phyloP scores from a whole-genome alignment of 2,329 filamentous ascomycete species.

The Magnaporthiopsis incrustans region DNA sequence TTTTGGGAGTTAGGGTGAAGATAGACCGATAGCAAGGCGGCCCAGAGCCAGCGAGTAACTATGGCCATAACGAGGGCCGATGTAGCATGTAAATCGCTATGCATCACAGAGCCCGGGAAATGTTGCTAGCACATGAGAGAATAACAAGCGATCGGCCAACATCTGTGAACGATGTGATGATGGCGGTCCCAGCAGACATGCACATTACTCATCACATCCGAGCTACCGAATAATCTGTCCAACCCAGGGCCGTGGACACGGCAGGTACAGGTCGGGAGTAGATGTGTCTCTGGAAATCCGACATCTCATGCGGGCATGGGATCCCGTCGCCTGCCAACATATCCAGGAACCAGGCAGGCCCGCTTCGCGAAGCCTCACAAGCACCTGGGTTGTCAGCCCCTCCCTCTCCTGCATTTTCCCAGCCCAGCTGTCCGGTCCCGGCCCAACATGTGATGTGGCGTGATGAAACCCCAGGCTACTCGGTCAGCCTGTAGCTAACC shows the following conservation, averaged over 20 bases:
- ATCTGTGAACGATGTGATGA: not conserved
- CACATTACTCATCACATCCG: not conserved
- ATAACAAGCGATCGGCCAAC: not conserved
- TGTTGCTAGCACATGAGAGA: not conserved
- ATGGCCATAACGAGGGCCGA: not conserved
- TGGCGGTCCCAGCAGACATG: not conserved
- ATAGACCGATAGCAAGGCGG: not conserved
- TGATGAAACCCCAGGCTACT: conserved; percentile 18
- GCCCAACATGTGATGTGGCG: not conserved
- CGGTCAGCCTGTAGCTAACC: conserved; percentile 73
- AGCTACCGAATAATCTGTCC: not conserved
- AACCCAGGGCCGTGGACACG: not conserved
- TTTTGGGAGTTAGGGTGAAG: not conserved
- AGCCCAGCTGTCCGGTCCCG: not conserved
- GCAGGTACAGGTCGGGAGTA: not conserved
- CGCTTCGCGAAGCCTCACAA: not conserved
- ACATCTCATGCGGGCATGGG: not conserved
- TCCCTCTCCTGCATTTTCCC: not conserved
- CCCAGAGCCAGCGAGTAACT: not conserved
- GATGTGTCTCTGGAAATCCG: not conserved
- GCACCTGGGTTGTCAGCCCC: too few relatives aligned
- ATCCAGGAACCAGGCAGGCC: not conserved
- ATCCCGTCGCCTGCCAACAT: not conserved
- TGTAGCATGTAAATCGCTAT: not conserved
- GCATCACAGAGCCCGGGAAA: not conserved